Conservation (phyloP, 345 rosid species). For the Gossypium longicalyx region DNA sequence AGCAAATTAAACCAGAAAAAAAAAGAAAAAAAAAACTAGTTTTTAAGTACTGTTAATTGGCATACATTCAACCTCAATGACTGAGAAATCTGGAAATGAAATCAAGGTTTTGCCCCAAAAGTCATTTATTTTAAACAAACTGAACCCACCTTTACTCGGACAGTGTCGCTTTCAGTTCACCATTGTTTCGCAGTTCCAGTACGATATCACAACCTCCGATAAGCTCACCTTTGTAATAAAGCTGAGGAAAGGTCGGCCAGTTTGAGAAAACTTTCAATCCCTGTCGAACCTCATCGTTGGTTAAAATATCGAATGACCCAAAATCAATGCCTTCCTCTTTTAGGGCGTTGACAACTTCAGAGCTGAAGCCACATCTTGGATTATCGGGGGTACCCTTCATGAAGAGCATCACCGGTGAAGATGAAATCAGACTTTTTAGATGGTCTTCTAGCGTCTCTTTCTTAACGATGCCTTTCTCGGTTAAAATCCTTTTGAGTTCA, state of each 20-base stretch:
- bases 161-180: constrained; percentile 76
- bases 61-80: constrained; percentile 15
- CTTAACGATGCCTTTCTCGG: constrained; percentile 55
- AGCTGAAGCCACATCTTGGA: constrained; percentile 90
- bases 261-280: constrained; percentile 80
- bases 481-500: constrained; percentile 55
- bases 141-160: constrained; percentile 42
- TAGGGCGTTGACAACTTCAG: constrained; percentile 80
- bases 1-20: neutral
- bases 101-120: neutral
- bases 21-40: neutral
- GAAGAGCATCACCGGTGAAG: constrained; percentile 83
- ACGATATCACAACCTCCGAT: constrained; percentile 94
- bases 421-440: constrained; percentile 49
- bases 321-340: constrained; percentile 63
- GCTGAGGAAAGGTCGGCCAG: constrained; percentile 98
- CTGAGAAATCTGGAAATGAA: constrained; percentile 4
- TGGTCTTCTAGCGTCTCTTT: constrained; percentile 61
- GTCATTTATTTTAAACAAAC: constrained; percentile 5
- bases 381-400: constrained; percentile 92
- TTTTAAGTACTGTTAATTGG: neutral
- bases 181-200: constrained; percentile 60
- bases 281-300: constrained; percentile 88
- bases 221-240: constrained; percentile 90
- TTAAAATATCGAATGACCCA: constrained; percentile 76